Evolutionary conservation across 148 eudicot genomes (phyloP), one percentile per base, ranked within the genome.

Genomic region (Rhododendron ovatum): DNA sequence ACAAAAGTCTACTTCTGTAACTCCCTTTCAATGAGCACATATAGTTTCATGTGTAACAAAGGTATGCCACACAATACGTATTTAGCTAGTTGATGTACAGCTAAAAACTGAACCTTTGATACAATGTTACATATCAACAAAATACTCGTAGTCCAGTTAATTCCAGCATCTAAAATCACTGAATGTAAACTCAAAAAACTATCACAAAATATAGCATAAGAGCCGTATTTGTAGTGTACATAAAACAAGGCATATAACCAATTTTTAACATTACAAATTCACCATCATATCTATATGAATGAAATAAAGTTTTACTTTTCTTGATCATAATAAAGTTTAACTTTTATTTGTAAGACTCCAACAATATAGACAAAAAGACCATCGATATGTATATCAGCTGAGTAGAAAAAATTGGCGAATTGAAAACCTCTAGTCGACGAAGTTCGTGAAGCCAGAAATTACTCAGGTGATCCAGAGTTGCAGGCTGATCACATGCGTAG

Each of bases 391-490:
- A 69, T 6, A 80, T 18, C 45, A 78, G 26, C 7, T n/a, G 61
- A 30, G 33, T 7, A 15, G 18, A 3, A 51, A 14, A 65, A 43
- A 0, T 39, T 7, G 43, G 43, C 28, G 47, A 80, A 39, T 48
- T 6, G 63, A n/a, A 47, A 63, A 93, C 95, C 95, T 93, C 91
- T 22, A 93, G 84, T 69, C 92, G 91, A 71, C 90, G 93, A 89
- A 93, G 87, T 81, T 93, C 94, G 9, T 90, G 90, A 83, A 93
- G 92, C 95, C 95, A 93, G 79, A 93, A 93, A n/a, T 90, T 80
- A 78, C 85, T 86, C 37, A 93, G 84, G 71, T 90, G 93, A 84
- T 84, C 85, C 22, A 93, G 86, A 9, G 93, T 89, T 15, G 83
- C 69, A 82, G 89, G 91, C 88, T 91, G 88, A 89, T 93, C 91